Conservation (phyloP, 1,284 basidiomycete species). For the Apiotrichum sp. region DNA sequence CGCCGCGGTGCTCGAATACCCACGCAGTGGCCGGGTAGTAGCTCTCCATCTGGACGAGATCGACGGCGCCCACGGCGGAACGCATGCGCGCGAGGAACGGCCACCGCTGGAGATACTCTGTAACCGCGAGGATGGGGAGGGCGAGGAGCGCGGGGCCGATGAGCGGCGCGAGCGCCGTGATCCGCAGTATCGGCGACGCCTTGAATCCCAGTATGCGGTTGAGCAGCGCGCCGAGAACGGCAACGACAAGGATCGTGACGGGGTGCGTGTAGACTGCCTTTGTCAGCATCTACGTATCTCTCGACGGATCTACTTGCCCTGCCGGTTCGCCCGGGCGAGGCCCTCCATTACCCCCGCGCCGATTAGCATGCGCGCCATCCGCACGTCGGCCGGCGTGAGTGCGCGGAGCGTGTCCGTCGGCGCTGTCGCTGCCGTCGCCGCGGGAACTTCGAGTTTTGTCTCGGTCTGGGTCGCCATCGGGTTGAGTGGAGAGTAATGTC, state of each 20-base stretch:
- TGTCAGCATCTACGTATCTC: neutral
- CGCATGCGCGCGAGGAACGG: slow-evolving; percentile 47
- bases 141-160: slow-evolving; percentile 61
- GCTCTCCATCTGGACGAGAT: slow-evolving; percentile 53
- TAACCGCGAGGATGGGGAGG: slow-evolving; percentile 59
- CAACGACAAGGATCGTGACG: slow-evolving; percentile 56
- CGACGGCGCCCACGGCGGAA: slow-evolving; percentile 54
- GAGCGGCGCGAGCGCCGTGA: slow-evolving; percentile 57
- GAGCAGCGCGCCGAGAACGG: slow-evolving; percentile 56
- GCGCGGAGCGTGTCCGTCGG: no score
- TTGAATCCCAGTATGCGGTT: slow-evolving; percentile 61
- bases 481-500: no score
- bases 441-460: no score
- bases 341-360: slow-evolving; percentile 65
- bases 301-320: slow-evolving; percentile 48
- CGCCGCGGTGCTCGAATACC: slow-evolving; percentile 58
- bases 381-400: slow-evolving; percentile 54
- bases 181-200: slow-evolving; percentile 49
- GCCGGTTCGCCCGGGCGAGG: slow-evolving; percentile 62
- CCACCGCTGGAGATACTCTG: slow-evolving; percentile 53
- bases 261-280: slow-evolving; percentile 48
- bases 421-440: no score
- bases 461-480: neutral
- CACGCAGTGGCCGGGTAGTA: slow-evolving; percentile 62
- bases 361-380: slow-evolving; percentile 59